These are phyloP conservation scores for Zea mays DNA, from an alignment of 176 grass and related monocot species.

Conservation along the genomic window DNA sequence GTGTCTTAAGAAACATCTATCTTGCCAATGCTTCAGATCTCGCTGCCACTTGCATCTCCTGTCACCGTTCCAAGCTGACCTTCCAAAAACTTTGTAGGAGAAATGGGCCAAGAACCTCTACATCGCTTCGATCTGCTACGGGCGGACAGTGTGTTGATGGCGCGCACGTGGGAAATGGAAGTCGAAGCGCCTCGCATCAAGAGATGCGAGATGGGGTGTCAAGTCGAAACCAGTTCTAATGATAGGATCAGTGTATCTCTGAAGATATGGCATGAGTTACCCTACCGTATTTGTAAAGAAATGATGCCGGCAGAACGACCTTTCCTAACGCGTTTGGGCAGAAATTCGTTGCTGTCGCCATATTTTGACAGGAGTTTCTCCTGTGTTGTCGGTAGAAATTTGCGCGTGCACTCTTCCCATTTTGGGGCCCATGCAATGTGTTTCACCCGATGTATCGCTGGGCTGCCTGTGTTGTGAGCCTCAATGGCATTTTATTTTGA, in stretches of 20 bases:
- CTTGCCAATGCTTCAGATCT: slow-evolving; percentile 57
- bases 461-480: no score
- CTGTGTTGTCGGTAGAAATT: no score
- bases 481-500: no score
- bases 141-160: slow-evolving; percentile 79
- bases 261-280: slow-evolving; percentile 19
- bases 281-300: slow-evolving; percentile 42
- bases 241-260: slow-evolving; percentile 30
- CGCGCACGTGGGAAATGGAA: no score
- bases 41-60: neutral
- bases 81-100: slow-evolving; percentile 31
- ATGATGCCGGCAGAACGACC: slow-evolving; percentile 30
- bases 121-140: slow-evolving; percentile 76
- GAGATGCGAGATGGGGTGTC: slow-evolving; percentile 10
- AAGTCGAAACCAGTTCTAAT: neutral
- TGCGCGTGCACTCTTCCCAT: no score
- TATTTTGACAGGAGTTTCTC: no score
- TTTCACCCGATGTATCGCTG: no score
- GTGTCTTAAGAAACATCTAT: no score
- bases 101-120: slow-evolving; percentile 97
- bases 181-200: neutral
- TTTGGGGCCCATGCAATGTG: no score
- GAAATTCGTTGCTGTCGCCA: no score
- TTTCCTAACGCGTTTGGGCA: no score
- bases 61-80: slow-evolving; percentile 28